These are phyloP conservation scores for Ganoderma resinaceum DNA, from an alignment of 1,284 basidiomycete species.

Conservation along the genomic window DNA sequence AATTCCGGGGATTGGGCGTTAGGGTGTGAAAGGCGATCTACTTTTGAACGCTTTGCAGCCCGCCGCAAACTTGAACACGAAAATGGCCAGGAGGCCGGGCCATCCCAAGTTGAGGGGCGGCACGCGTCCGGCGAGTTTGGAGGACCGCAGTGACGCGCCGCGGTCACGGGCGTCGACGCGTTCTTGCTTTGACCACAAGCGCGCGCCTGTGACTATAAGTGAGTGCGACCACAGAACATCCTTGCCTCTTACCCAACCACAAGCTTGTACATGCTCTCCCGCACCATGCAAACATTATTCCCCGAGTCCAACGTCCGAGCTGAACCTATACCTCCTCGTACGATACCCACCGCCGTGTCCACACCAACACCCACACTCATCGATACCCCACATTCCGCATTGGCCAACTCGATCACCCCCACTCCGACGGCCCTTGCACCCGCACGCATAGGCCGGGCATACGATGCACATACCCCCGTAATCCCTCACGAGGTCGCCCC, in stretches of 20 bases:
- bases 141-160: too few relatives aligned
- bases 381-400: background rate
- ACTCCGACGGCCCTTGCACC: background rate
- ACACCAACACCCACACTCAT: background rate
- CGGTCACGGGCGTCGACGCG: background rate
- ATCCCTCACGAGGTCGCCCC: background rate
- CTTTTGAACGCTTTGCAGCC: too few relatives aligned
- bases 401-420: background rate
- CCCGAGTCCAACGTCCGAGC: background rate
- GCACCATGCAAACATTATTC: background rate
- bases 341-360: background rate
- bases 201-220: constrained; percentile 6
- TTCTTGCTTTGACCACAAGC: background rate
- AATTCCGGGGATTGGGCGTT: too few relatives aligned
- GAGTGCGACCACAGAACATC: background rate
- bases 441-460: background rate
- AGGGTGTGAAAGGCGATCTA: too few relatives aligned
- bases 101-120: too few relatives aligned
- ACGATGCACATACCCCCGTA: background rate
- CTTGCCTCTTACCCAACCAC: background rate
- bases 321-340: background rate
- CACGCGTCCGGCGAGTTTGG: too few relatives aligned
- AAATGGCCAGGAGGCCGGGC: too few relatives aligned
- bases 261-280: background rate
- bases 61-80: too few relatives aligned